phyloP scores from a whole-genome alignment of 2,329 filamentous ascomycete genomes.

The Ophiostoma himal-ulmi region DNA sequence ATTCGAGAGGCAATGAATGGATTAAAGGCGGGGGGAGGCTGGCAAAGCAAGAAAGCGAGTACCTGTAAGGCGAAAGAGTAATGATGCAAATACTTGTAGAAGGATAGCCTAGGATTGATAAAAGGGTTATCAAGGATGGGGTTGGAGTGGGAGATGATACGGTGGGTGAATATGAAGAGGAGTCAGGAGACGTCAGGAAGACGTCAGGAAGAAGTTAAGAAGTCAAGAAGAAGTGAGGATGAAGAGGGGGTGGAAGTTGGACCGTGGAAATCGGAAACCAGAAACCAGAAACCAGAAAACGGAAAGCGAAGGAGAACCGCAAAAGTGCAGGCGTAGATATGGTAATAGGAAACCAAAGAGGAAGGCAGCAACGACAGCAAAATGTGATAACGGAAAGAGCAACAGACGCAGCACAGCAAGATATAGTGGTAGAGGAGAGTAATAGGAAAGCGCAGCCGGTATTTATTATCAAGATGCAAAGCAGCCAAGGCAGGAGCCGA shows the following conservation, averaged over 20 bases:
- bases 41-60: background rate
- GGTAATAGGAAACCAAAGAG: background rate
- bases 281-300: background rate
- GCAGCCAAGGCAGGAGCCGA: background rate
- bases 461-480: background rate
- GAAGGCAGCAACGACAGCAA: background rate
- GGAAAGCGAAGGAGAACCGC: background rate
- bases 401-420: background rate
- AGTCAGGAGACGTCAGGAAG: too few relatives aligned
- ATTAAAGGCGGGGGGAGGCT: background rate
- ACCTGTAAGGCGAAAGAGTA: background rate
- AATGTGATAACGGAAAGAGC: background rate
- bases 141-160: background rate
- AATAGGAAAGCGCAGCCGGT: slow-evolving; percentile 1
- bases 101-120: background rate
- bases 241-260: background rate
- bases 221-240: background rate
- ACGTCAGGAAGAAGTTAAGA: background rate
- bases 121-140: background rate
- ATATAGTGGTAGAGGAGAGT: background rate
- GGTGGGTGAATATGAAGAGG: background rate
- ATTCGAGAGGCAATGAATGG: background rate
- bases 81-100: background rate
- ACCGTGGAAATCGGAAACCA: background rate
- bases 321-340: background rate